Evolutionary conservation across 345 rosid genomes (phyloP).

Genomic region (Hibiscus trionum): DNA sequence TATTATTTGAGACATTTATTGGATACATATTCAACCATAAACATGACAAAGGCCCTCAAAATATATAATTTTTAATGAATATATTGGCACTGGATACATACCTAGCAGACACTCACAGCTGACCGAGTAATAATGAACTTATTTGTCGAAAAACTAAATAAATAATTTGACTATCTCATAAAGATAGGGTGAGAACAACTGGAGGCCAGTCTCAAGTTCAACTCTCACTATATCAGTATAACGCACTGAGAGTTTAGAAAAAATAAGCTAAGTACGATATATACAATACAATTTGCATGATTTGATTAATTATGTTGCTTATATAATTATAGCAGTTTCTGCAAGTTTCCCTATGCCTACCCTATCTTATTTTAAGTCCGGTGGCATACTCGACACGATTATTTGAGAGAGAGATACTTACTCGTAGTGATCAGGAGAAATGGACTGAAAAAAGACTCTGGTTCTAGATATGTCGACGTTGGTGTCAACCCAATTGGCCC

Average conservation of each 20-base stretch:
- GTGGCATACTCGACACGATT: neutral
- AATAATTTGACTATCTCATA: neutral
- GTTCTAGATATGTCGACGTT: constrained; percentile 43
- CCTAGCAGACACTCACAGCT: no score
- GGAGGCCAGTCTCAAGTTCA: neutral
- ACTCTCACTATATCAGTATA: no score
- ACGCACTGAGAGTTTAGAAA: no score
- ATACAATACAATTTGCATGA: neutral
- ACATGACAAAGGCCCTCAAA: no score
- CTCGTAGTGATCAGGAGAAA: constrained; percentile 90
- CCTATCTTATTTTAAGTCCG: neutral
- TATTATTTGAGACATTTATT: neutral
- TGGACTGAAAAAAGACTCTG: constrained; percentile 65
- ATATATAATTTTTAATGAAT: no score
- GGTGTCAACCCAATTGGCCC: constrained; percentile 78
- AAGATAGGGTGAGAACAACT: neutral
- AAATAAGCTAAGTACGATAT: neutral
- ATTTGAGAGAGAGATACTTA: constrained; percentile 17
- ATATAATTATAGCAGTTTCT: neutral
- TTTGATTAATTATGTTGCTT: neutral
- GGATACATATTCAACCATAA: no score
- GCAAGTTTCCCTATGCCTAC: neutral
- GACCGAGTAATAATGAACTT: no score
- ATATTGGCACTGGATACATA: no score
- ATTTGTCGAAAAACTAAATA: no score